Percentiles rank a stretch among this genome's conserved stretches.
Conservation (phyloP, 1,284 basidiomycete species). For the Ustilago trichophora region DNA sequence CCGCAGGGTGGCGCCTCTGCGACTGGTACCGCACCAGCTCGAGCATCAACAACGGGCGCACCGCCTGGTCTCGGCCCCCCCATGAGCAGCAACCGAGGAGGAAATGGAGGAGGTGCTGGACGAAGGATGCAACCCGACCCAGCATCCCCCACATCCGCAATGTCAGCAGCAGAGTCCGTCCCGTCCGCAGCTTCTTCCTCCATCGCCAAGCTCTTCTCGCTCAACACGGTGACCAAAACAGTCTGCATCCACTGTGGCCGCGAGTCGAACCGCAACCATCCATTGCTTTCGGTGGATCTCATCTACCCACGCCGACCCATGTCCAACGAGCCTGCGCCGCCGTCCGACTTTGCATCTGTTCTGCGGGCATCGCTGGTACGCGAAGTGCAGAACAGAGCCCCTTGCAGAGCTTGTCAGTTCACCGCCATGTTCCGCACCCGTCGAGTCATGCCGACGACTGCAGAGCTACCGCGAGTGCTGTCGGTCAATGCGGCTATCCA, state of each 20-base stretch:
- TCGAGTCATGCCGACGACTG: conserved; percentile 73
- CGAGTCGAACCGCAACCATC: conserved; percentile 70
- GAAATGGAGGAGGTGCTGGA: conserved; percentile 3
- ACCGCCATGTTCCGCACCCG: conserved; percentile 70
- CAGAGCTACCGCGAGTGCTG: conserved; percentile 79
- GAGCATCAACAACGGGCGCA: conserved; percentile 20
- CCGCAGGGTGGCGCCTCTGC: conserved; percentile 70
- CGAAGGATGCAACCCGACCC: conserved; percentile 14
- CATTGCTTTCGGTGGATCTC: conserved; percentile 74
- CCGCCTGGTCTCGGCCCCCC: conserved; percentile 39
- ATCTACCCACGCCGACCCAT: conserved; percentile 79
- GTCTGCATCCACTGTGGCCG: conserved; percentile 80
- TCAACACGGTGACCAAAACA: conserved; percentile 67
- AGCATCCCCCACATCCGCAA: conserved; percentile 5
- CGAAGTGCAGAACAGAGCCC: conserved; percentile 82
- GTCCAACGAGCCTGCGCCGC: conserved; percentile 71
- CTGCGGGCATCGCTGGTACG: conserved; percentile 81
- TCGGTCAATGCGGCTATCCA: conserved; percentile 85
- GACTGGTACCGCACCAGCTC: background rate
- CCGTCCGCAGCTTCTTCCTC: conserved; percentile 4
- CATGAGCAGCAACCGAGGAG: conserved; percentile 32
- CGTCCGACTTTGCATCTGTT: conserved; percentile 76
- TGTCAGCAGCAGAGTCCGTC: conserved; percentile 1
- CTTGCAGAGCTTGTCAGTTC: conserved; percentile 77
- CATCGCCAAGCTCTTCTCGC: conserved; percentile 32